Base-by-base conservation (phyloP, 2,329 filamentous ascomycete species). In the Fusarium incarnatum region DNA sequence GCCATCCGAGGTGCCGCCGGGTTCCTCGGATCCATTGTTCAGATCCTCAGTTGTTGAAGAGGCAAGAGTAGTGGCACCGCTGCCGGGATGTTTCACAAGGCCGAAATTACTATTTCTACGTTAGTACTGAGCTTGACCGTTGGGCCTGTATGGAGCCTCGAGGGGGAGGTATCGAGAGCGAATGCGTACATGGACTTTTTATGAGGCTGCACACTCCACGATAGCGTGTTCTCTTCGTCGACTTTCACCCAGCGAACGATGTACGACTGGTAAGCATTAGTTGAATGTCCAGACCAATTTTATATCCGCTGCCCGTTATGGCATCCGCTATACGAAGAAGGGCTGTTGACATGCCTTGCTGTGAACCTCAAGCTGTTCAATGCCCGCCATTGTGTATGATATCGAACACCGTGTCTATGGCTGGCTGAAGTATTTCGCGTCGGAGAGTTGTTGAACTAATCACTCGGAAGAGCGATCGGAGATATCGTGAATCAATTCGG, bases 181-280 rank as follows among this genome's bases (percentile, higher is more conserved):
- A 22, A 20, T 63, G 40, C 83, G 75, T 82, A 91, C 89, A 99
- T 92, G 63, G 95, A 98, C 83, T 98, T 98, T 84, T 97, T 98
- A 81, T 98, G 94, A 45, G 96, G 96, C 78, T 98, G 94, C 41
- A 99, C 89, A 77, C 94, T 98, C 96, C 96, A 99, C 18, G 94
- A 97, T 75, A 99, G 94, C 53, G 94, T 97, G 80, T 97, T 91
- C 56, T 92, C 92, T 70, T 94, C 91, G 59, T 94, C 91, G 73
- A 98, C 95, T 78, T 94, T 92, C 74, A 98, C 93, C 95, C 96
- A 99, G 77, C 96, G 94, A 60, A 99, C 93, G 75, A 99, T 94
- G 83, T 99, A 99, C 70, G 94, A 97, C 96, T 98, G 73, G 18
- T n/a, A 40, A n/a, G 25, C 52, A 62, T 77, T 72, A 78, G 76